These are phyloP conservation scores for Fusarium floridanum DNA, from an alignment of 2,329 filamentous ascomycete species.

Conservation along the genomic window DNA sequence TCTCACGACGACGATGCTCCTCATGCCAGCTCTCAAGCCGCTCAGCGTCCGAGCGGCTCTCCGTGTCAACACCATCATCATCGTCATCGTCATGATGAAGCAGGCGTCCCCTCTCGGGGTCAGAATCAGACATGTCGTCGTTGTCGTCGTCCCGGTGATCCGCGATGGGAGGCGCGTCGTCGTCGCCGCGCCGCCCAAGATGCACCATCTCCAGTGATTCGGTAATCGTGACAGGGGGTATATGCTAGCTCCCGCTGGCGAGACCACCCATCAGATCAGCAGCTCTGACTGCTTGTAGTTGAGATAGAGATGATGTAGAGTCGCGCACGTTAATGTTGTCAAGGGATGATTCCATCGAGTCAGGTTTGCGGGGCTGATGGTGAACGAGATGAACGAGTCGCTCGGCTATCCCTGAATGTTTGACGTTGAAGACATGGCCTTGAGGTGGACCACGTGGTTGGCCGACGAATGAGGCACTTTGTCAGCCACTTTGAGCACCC, in stretches of 20 bases:
- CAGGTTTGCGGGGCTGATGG: background rate
- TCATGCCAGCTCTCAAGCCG: constrained; percentile 37
- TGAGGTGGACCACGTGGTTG: constrained; percentile 35
- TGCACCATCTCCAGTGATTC: constrained; percentile 32
- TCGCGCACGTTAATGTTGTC: background rate
- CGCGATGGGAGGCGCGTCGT: constrained; percentile 27
- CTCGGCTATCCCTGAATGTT: constrained; percentile 32
- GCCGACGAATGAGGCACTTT: constrained; percentile 20
- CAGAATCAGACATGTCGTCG: constrained; percentile 23
- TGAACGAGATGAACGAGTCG: constrained; percentile 6
- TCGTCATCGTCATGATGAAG: constrained; percentile 16
- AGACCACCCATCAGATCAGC: constrained; percentile 14
- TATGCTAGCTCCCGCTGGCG: constrained; percentile 10
- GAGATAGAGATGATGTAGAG: background rate
- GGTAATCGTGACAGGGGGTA: constrained; percentile 27
- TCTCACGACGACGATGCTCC: constrained; percentile 36
- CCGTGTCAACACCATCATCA: constrained; percentile 15
- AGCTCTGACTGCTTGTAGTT: constrained; percentile 1
- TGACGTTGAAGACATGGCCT: constrained; percentile 16
- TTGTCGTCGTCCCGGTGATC: constrained; percentile 14
- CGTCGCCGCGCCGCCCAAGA: constrained; percentile 12
- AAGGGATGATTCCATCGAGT: constrained; percentile 4
- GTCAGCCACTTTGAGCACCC: constrained; percentile 6
- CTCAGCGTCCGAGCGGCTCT: constrained; percentile 28
- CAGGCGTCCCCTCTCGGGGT: constrained; percentile 27